phyloP scores from a whole-genome alignment of 2,329 filamentous ascomycete species.

The Cladophialophora yegresii region DNA sequence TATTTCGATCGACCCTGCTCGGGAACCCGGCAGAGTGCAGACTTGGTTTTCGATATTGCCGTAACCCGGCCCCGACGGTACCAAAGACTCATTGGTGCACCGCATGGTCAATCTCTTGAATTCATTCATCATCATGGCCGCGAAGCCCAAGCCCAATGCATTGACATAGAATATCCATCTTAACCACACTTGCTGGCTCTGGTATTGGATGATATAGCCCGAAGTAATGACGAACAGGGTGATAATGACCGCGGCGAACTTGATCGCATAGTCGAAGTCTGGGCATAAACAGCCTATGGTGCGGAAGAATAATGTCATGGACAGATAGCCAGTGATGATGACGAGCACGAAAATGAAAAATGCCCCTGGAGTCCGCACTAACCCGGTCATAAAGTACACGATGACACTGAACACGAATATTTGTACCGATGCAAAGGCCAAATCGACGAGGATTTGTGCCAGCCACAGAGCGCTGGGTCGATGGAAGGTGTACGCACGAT shows the following conservation, averaged over 20 bases:
- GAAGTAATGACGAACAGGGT: slow-evolving; percentile 79
- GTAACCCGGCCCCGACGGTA: slow-evolving; percentile 72
- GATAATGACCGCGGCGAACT: slow-evolving; percentile 76
- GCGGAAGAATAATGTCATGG: slow-evolving; percentile 76
- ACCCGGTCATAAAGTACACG: slow-evolving; percentile 75
- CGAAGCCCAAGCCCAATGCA: slow-evolving; percentile 72
- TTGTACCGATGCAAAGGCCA: slow-evolving; percentile 69
- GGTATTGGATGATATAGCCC: slow-evolving; percentile 81
- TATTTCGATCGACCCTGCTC: slow-evolving; percentile 64
- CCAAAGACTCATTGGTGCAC: slow-evolving; percentile 67
- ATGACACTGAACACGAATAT: slow-evolving; percentile 73
- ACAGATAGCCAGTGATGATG: slow-evolving; percentile 67
- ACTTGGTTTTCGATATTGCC: slow-evolving; percentile 72
- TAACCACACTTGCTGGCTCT: slow-evolving; percentile 72
- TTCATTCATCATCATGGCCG: slow-evolving; percentile 82
- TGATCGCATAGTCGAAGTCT: slow-evolving; percentile 83
- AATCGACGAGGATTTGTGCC: slow-evolving; percentile 69
- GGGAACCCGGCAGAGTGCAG: slow-evolving; percentile 75
- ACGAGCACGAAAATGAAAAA: slow-evolving; percentile 78
- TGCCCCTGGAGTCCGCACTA: slow-evolving; percentile 68
- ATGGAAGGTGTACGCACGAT: slow-evolving; percentile 80
- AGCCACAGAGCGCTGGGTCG: slow-evolving; percentile 80
- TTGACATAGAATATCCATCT: slow-evolving; percentile 81
- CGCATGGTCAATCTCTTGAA: slow-evolving; percentile 69
- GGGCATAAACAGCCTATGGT: slow-evolving; percentile 73